Conservation (phyloP, 139 green algal genomes). For the Chlorella vulgaris region DNA sequence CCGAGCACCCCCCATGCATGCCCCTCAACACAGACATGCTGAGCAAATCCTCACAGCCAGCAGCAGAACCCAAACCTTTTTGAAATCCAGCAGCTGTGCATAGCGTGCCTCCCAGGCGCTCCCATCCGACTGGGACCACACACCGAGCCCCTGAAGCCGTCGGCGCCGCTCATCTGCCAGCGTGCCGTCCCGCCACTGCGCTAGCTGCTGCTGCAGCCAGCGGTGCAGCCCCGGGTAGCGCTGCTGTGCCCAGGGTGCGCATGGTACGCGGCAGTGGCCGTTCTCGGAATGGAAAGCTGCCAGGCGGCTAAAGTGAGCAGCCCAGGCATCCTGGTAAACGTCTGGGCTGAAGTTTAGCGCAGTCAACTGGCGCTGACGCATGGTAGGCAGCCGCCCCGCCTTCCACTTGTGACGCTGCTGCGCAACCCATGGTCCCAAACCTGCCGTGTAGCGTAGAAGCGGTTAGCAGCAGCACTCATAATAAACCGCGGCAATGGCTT, state of each 20-base stretch:
- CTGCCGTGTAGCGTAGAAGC: background rate
- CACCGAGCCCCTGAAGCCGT: slow-evolving; percentile 35
- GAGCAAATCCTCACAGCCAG: too few relatives aligned
- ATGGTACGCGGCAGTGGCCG: slow-evolving; percentile 33
- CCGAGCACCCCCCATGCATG: too few relatives aligned
- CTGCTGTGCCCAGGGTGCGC: background rate
- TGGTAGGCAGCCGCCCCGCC: slow-evolving; percentile 1
- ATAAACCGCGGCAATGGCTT: background rate
- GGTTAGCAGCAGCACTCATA: background rate
- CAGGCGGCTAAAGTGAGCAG: slow-evolving; percentile 31
- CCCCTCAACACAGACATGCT: background rate
- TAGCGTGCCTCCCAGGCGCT: slow-evolving; percentile 25
- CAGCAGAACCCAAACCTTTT: background rate
- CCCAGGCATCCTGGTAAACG: slow-evolving; percentile 15
- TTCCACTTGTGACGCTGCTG: slow-evolving; percentile 20
- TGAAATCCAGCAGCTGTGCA: slow-evolving; percentile 15
- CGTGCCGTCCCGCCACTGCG: slow-evolving; percentile 11
- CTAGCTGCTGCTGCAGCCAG: slow-evolving; percentile 32
- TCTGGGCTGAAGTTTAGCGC: slow-evolving; percentile 7
- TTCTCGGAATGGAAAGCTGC: slow-evolving; percentile 37
- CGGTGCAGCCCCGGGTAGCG: slow-evolving; percentile 16
- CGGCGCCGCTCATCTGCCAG: slow-evolving; percentile 31
- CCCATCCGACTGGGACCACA: slow-evolving; percentile 4
- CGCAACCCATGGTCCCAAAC: slow-evolving; percentile 30
- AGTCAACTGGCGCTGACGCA: slow-evolving; percentile 6